Evolutionary conservation across 2,329 filamentous ascomycete species (phyloP).

Genomic region (Colletotrichum tropicicola): DNA sequence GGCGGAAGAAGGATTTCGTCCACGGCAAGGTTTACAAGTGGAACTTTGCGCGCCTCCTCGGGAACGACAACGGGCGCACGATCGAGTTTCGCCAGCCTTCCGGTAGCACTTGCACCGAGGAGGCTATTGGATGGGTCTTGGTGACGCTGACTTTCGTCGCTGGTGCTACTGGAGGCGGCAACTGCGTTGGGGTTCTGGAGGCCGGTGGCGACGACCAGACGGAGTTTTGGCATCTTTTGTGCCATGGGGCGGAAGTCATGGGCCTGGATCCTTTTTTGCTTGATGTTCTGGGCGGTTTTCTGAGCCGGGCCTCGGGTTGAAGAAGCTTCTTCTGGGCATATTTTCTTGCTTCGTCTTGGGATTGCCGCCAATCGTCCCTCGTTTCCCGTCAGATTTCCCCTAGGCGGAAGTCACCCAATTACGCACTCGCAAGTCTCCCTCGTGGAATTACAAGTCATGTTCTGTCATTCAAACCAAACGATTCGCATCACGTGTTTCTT

Average conservation of each 20-base stretch:
- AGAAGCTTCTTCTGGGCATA: not conserved
- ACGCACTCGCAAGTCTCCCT: no score
- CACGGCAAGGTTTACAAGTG: slow-evolving; percentile 51
- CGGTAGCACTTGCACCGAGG: slow-evolving; percentile 39
- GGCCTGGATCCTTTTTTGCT: slow-evolving; percentile 23
- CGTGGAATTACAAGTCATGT: no score
- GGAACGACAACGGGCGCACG: slow-evolving; percentile 32
- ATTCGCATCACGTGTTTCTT: not conserved
- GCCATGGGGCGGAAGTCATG: slow-evolving; percentile 15
- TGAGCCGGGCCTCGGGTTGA: not conserved
- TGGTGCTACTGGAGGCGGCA: slow-evolving; percentile 34
- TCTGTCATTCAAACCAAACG: not conserved
- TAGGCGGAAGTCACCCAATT: not conserved
- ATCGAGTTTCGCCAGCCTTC: slow-evolving; percentile 49
- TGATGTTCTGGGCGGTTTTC: slow-evolving; percentile 8
- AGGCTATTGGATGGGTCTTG: slow-evolving; percentile 42
- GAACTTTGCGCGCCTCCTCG: slow-evolving; percentile 44
- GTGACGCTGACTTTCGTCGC: slow-evolving; percentile 44
- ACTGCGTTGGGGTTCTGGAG: slow-evolving; percentile 10
- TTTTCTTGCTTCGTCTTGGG: no score
- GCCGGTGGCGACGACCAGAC: slow-evolving; percentile 2
- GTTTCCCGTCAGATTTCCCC: not conserved
- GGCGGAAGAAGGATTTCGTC: slow-evolving; percentile 43
- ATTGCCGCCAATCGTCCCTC: no score
- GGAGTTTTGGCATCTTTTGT: slow-evolving; percentile 27